These are phyloP conservation scores for Nothopassalora personata DNA, from an alignment of 2,329 filamentous ascomycete species.

Conservation along the genomic window DNA sequence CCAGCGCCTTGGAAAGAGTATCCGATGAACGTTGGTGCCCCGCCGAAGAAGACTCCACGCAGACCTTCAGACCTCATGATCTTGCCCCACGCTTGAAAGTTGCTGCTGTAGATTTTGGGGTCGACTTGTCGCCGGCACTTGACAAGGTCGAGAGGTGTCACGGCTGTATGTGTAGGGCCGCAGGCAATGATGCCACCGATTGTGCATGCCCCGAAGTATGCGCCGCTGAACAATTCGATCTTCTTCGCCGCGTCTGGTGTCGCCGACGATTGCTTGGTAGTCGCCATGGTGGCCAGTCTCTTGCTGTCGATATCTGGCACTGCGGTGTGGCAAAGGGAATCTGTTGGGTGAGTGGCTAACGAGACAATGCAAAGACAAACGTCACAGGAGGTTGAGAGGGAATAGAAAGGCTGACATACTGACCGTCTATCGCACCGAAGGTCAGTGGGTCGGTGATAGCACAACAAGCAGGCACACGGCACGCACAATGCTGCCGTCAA, in stretches of 20 bases:
- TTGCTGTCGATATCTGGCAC: not conserved
- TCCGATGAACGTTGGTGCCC: constrained; percentile 78
- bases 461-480: not conserved
- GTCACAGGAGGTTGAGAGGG: not conserved
- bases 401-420: not conserved
- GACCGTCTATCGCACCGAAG: not conserved
- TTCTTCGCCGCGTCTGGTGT: constrained; percentile 40
- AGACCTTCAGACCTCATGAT: constrained; percentile 72
- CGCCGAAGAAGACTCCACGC: constrained; percentile 80
- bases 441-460: not conserved
- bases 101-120: constrained; percentile 76
- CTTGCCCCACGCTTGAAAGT: constrained; percentile 75
- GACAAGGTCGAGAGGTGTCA: constrained; percentile 84
- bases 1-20: constrained; percentile 81
- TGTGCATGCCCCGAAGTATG: constrained; percentile 82
- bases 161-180: constrained; percentile 77
- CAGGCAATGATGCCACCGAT: constrained; percentile 67
- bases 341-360: not conserved
- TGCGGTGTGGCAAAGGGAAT: not conserved
- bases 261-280: not conserved
- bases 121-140: constrained; percentile 89
- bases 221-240: constrained; percentile 72
- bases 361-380: not conserved
- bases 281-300: not conserved
- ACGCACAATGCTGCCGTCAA: not conserved